Evolutionary conservation across 805 yeast genomes (phyloP).

Genomic region (Ogataea trehalophila): DNA sequence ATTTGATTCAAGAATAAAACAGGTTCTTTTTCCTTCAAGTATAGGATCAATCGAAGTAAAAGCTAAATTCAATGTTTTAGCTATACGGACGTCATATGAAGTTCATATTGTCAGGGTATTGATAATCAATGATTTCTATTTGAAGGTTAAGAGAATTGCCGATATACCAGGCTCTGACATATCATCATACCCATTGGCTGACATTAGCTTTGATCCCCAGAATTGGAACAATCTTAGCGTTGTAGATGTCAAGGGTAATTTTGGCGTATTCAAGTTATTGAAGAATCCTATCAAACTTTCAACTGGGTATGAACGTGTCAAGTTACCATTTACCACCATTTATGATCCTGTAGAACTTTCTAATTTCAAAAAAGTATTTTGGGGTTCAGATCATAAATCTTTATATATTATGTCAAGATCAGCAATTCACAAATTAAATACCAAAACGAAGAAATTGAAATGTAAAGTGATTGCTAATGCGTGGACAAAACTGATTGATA

Average conservation of each 20-base stretch:
- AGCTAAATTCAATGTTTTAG: no score
- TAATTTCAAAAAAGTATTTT: constrained; percentile 45
- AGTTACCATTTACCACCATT: constrained; percentile 18
- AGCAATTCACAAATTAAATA: constrained; percentile 32
- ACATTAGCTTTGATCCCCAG: constrained; percentile 39
- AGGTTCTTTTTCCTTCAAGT: constrained; percentile 23
- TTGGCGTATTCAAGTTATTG: constrained; percentile 34
- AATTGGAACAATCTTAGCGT: constrained; percentile 35
- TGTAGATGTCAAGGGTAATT: constrained; percentile 50
- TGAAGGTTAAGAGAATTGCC: constrained; percentile 18
- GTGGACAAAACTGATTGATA: constrained; percentile 50
- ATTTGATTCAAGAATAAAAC: constrained; percentile 27
- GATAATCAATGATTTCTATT: constrained; percentile 7
- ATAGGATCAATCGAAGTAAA: constrained; percentile 1
- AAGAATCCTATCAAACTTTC: not conserved
- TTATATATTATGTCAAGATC: constrained; percentile 40
- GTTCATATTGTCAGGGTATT: constrained; percentile 27
- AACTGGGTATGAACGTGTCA: not conserved
- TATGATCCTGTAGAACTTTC: constrained; percentile 50
- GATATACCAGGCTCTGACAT: constrained; percentile 20
- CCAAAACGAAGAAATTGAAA: constrained; percentile 25
- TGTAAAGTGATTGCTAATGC: constrained; percentile 44
- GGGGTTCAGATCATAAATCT: constrained; percentile 34
- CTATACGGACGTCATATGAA: constrained; percentile 22
- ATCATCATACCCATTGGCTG: constrained; percentile 32